phyloP scores from a whole-genome alignment of 2,329 filamentous ascomycete species.

The Celoporthe dispersa region DNA sequence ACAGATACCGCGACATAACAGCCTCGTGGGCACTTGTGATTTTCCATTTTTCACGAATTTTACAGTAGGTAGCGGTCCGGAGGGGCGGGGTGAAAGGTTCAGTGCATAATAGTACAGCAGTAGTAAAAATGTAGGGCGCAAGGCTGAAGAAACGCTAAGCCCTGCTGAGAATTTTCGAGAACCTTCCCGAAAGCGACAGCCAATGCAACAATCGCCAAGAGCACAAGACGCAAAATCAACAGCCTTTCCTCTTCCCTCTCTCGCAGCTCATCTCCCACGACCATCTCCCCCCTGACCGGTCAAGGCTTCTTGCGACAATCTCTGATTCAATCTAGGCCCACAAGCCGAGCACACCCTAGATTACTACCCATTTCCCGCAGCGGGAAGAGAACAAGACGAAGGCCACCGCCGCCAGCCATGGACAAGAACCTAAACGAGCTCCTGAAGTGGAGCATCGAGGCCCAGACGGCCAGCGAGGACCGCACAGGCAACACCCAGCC shows the following conservation, averaged over 20 bases:
- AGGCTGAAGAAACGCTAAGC: slow-evolving; percentile 34
- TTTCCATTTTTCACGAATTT: background rate
- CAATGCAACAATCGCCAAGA: background rate
- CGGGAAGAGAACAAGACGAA: background rate
- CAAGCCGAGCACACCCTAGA: background rate
- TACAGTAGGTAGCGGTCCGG: background rate
- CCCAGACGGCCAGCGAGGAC: slow-evolving; percentile 29
- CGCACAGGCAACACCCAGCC: slow-evolving; percentile 36
- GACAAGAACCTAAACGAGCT: slow-evolving; percentile 42
- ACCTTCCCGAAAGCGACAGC: slow-evolving; percentile 37
- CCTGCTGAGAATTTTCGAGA: slow-evolving; percentile 42
- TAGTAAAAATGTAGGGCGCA: background rate
- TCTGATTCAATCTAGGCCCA: slow-evolving; percentile 13
- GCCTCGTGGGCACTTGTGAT: background rate
- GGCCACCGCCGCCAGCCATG: slow-evolving; percentile 33
- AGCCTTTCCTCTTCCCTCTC: slow-evolving; percentile 3
- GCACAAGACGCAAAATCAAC: slow-evolving; percentile 7
- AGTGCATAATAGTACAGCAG: background rate
- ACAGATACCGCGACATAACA: background rate
- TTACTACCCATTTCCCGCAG: background rate
- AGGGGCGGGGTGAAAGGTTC: background rate
- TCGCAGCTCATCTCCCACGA: background rate
- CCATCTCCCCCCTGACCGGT: slow-evolving; percentile 13
- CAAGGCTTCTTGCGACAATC: background rate
- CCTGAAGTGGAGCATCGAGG: slow-evolving; percentile 44